A percentile compares a stretch with the other conserved stretches of the same genome.
These are phyloP conservation scores for Geotrichum histeridarum DNA, from an alignment of 1,139 yeast genomes.

Conservation along the genomic window DNA sequence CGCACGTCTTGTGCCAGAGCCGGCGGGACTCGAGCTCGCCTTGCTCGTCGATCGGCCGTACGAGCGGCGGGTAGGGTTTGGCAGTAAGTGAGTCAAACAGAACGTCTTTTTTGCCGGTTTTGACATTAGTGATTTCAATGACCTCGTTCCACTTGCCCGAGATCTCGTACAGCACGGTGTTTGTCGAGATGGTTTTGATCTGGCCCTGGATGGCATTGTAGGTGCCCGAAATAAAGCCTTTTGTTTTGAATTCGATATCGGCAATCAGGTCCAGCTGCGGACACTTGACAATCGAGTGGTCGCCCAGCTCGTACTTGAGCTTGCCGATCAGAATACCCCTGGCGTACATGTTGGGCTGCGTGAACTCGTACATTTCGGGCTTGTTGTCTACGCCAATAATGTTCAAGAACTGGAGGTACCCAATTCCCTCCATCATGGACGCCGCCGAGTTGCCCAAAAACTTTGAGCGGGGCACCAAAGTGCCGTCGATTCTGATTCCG, in stretches of 20 bases:
- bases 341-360: constrained; percentile 95
- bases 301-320: constrained; percentile 85
- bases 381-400: constrained; percentile 43
- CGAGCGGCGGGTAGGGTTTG: constrained; percentile 54
- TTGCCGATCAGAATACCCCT: constrained; percentile 89
- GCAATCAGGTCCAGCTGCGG: constrained; percentile 57
- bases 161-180: constrained; percentile 58
- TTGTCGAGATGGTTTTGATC: constrained; percentile 50
- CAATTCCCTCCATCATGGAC: constrained; percentile 92
- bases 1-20: constrained; percentile 76
- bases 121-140: constrained; percentile 59
- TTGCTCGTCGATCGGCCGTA: constrained; percentile 75
- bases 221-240: constrained; percentile 88
- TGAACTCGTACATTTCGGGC: constrained; percentile 65
- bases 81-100: constrained; percentile 63
- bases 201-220: constrained; percentile 84
- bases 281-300: constrained; percentile 73
- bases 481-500: constrained; percentile 82
- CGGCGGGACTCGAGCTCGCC: constrained; percentile 73
- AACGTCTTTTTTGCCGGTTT: constrained; percentile 46
- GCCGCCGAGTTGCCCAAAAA: constrained; percentile 95
- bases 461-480: constrained; percentile 76
- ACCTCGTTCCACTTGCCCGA: constrained; percentile 92
- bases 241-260: constrained; percentile 88
- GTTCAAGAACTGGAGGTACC: constrained; percentile 65